These are phyloP conservation scores for Euclidium syriacum DNA, from an alignment of 345 rosid species.

Conservation along the genomic window DNA sequence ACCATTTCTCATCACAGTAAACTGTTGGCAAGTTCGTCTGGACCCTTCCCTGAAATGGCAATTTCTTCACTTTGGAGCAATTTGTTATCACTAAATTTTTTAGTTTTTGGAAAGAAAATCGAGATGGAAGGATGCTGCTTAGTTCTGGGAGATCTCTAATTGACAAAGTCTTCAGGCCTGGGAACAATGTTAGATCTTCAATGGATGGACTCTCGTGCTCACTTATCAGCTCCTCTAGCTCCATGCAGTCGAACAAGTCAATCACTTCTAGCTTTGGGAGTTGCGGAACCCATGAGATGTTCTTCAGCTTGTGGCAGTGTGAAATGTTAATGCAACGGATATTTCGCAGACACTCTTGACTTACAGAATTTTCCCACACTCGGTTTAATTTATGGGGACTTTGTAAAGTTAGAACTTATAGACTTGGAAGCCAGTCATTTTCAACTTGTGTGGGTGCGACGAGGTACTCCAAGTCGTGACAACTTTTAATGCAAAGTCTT, in stretches of 20 bases:
- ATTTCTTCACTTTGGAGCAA: conserved; percentile 38
- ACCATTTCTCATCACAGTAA: conserved; percentile 42
- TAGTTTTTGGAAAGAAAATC: conserved; percentile 29
- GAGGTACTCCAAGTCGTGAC: conserved; percentile 38
- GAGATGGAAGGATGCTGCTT: conserved; percentile 33
- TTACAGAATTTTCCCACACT: conserved; percentile 36
- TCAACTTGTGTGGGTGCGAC: conserved; percentile 29
- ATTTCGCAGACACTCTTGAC: conserved; percentile 31
- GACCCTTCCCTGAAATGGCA: conserved; percentile 25
- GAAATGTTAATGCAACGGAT: conserved; percentile 40
- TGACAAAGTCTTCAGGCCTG: conserved; percentile 37
- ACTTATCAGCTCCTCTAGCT: conserved; percentile 37
- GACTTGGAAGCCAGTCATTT: conserved; percentile 37
- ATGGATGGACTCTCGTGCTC: conserved; percentile 3
- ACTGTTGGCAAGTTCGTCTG: conserved; percentile 23
- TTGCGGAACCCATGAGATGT: conserved; percentile 35
- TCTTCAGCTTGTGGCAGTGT: conserved; percentile 44
- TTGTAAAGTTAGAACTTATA: conserved; percentile 47
- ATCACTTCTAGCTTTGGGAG: conserved; percentile 44
- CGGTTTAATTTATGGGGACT: conserved; percentile 36
- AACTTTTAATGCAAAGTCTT: conserved; percentile 46
- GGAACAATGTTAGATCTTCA: conserved; percentile 27
- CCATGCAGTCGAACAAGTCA: conserved; percentile 41
- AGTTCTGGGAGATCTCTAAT: conserved; percentile 37
- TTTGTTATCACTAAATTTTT: conserved; percentile 38